Base-by-base conservation (phyloP, 2,329 filamentous ascomycete genomes). In the Macrophomina tecta region DNA sequence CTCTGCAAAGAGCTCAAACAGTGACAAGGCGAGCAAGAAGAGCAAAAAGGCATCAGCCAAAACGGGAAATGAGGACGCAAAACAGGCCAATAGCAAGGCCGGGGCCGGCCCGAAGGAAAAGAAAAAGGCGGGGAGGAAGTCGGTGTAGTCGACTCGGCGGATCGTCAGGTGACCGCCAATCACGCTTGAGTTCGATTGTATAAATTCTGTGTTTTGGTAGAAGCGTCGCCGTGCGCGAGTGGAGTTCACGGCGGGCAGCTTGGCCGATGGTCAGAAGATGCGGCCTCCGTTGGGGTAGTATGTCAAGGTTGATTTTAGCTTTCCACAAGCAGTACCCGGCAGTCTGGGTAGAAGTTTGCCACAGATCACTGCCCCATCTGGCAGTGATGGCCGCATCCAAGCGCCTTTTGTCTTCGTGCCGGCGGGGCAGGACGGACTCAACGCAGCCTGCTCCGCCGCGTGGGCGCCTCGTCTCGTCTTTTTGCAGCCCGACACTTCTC, bases 91-190 rank as follows among this genome's bases (percentile, higher is more conserved):
- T 45, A 58, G 63, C 14, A 67, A 64, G 12, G 69, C 69, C 52
- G 63, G 60, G 62, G 52, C 68, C 18, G 71, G 75, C 69, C 73
- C 74, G 67, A 71, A 73, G 64, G 74, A 73, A 49, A 52, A 66
- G 45, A 66, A 61, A 38, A 66, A 61, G 64, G 46, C 53, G 64
- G 55, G 55, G 46, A 66, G 64, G 45, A 66, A 66, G 64, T 61
- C 53, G 34, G 64, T 60, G 42, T 66, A 66, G 46, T 38, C 49
- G 52, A 38, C 23, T 53, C 49, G 62, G 49, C 49, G 62, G 56
- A 61, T 61, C 56, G 56, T 61, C 58, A 62, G 58, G 45, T 49
- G 58, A 62, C 58, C 45, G 45, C 11, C n/a, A 7, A 38, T n/a
- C 30, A n/a, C 45, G 3, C 23, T 16, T 12, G 5, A 45, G 58